Percentiles rank a stretch among this genome's conserved stretches.
Conservation (phyloP, 2,329 filamentous ascomycete species). For the Nigrospora oryzae region DNA sequence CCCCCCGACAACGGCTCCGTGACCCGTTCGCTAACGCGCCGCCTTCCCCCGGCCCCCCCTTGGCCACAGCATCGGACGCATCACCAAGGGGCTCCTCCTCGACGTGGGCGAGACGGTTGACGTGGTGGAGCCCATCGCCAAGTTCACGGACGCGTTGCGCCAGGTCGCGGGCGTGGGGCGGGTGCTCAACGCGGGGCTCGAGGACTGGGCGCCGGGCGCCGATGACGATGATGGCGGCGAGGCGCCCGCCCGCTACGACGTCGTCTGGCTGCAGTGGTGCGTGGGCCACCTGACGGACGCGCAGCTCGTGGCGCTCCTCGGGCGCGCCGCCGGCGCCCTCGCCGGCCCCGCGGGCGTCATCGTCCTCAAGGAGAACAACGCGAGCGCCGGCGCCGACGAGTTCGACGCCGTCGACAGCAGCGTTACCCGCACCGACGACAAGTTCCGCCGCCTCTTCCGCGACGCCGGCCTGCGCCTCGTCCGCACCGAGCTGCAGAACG, state of each 20-base stretch:
- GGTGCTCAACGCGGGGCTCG: slow-evolving; percentile 65
- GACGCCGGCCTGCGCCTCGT: slow-evolving; percentile 60
- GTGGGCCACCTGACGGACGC: slow-evolving; percentile 70
- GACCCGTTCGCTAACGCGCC: no score
- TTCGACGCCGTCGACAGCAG: slow-evolving; percentile 71
- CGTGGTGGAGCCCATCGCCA: slow-evolving; percentile 74
- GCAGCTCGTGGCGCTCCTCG: slow-evolving; percentile 60
- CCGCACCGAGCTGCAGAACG: slow-evolving; percentile 60
- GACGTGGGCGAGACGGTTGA: slow-evolving; percentile 65
- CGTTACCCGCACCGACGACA: slow-evolving; percentile 66
- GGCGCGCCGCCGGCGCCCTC: slow-evolving; percentile 42
- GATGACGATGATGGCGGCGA: slow-evolving; percentile 25
- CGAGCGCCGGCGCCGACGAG: slow-evolving; percentile 48
- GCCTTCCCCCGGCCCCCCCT: neutral
- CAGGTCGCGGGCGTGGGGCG: slow-evolving; percentile 49
- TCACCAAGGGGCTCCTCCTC: slow-evolving; percentile 69
- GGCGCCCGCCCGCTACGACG: slow-evolving; percentile 49
- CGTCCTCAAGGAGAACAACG: slow-evolving; percentile 78
- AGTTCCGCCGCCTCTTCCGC: slow-evolving; percentile 62
- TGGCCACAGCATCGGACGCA: slow-evolving; percentile 62
- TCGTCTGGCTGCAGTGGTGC: slow-evolving; percentile 92
- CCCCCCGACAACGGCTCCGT: no score
- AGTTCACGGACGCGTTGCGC: slow-evolving; percentile 62
- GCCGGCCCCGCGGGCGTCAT: slow-evolving; percentile 40
- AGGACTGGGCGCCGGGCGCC: slow-evolving; percentile 52